Base-by-base conservation (phyloP, 164 flowering plant species). In the Kingdonia uniflora region DNA sequence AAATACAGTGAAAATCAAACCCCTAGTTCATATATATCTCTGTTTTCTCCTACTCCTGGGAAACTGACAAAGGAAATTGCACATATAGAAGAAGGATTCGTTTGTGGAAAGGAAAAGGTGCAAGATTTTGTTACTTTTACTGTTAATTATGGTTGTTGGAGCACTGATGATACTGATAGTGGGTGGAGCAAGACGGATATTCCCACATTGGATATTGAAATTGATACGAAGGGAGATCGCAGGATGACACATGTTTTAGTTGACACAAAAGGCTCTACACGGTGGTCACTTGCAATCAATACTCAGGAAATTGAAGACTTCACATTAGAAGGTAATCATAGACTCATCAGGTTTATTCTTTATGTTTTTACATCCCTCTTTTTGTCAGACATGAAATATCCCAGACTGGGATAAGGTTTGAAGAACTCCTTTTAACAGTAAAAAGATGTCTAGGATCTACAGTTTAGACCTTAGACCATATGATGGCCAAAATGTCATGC, bases 211-310 rank as follows among this genome's bases (percentile, higher is more conserved):
- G 70, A 48, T 24, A 81, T 84, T 49, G 67, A 65, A 42, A 63
- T 65, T 40, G 91, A 92, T 57, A 42, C 17, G 13, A 69, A 60
- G 24, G 68, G 15, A 6, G 74, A 72, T 52, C 59, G 44, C 38
- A 75, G 88, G 70, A 53, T 61, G 52, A 84, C 96, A 35, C 50
- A 46, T 24, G 72, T 88, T 39, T 68, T 71, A 29, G 55, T 92
- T 12, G 86, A 92, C 56, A 77, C 95, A 21, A 81, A 76, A 65
- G 52, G 61, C 59, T 84, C 99, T n/a, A 71, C 67, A 11, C 88
- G 95, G 17, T 92, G 97, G 99, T 7, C 80, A 53, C 94, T 92
- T 62, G 87, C 77, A 61, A 80, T 86, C 66, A 86, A 92, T 65
- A 70, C 74, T 0, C 56, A 69, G 25, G 76, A 80, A 74, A 74